Evolutionary conservation across 1,139 yeast species (phyloP), one percentile per base, ranked within the genome.

Genomic region (Suhomyces bokatorum): DNA sequence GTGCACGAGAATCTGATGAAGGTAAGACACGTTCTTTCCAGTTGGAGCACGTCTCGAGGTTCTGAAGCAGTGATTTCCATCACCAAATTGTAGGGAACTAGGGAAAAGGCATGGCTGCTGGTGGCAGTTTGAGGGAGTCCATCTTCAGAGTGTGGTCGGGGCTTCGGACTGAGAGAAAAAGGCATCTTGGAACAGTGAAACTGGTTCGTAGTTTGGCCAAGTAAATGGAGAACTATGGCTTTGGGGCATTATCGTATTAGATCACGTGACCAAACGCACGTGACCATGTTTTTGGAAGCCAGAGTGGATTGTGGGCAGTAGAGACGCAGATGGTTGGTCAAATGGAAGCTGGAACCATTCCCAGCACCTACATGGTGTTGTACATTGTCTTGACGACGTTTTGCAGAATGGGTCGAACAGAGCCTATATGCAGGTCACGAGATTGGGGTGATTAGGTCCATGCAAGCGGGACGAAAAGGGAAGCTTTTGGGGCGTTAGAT

Each of bases 1-100:
- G 81, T 67, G 1, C 76, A 64, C 0, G 83, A 62, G 51, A 81
- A 78, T 45, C 81, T 67, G 40, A 80, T 62, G 61, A 81, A 78
- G 27, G 80, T 67, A 10, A 82, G 62, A 27, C 81, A 70, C 0
- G 86, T 80, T 37, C 86, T 60, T 55, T 81, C 87, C 46, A 78
- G 76, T 65, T 81, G 85, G 13, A 81, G 61, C 20, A 80, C 80
- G 59, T 82, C 87, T 44, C 87, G 63, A 0, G 87, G 85, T 47
- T 81, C 83, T 1, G 82, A 76, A 4, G 78, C 66, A 7, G 70
- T 63, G 30, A 79, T 72, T 28, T 70, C 67, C 43, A 80, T 56
- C 3, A 74, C 57, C 31, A 74, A 49, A 24, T 55, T 54, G 41
- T 58, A 60, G 2, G 67, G 63, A 24, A 56, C 53, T 13, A 36